Evolutionary conservation across 2,329 filamentous ascomycete genomes (phyloP), one percentile per base, ranked within the genome.

Genomic region (Nemania sp.): DNA sequence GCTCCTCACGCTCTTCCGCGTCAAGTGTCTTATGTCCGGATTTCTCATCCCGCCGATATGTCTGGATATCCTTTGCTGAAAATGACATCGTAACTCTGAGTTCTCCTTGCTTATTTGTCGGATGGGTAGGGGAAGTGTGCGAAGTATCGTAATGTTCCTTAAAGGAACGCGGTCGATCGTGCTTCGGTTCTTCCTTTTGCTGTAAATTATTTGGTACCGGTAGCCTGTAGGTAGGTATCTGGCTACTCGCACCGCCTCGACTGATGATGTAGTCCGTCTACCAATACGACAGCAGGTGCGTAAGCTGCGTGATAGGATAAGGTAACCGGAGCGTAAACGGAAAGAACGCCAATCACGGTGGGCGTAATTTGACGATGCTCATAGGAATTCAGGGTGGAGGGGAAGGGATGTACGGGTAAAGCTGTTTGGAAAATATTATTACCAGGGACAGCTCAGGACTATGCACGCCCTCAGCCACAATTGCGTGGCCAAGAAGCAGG

Each of bases 11-110:
- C 73, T 63, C 57, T 66, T 75, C 62, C 75, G 72, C 31, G 71
- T 73, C 34, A 66, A 59, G 57, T 17, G 40, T 57, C 7, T 3
- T 57, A 52, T 59, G 50, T 4, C 54, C 54, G 37, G 54, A 61
- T 61, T 71, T 75, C 44, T 74, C 75, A 68, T 80, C 77, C 36
- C 71, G 69, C 49, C 78, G 69, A 63, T 79, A 80, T 43, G 72
- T 62, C 40, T 74, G 61, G 6, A 70, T 73, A 55, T 77, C 75
- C 57, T 62, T 70, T 6, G 62, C 49, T 36, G 51, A 60, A 45
- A 71, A 69, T 30, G 75, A 65, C 74, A 77, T 77, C 49, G 49
- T 64, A 53, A 41, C 28, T 33, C 14, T 6, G 30, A 7, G 34
- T 40, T 23, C 3, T 31, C 9, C 28, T 5, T 14, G 9, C 9